phyloP scores from a whole-genome alignment of 2,329 filamentous ascomycete genomes.

The Knufia fluminis region DNA sequence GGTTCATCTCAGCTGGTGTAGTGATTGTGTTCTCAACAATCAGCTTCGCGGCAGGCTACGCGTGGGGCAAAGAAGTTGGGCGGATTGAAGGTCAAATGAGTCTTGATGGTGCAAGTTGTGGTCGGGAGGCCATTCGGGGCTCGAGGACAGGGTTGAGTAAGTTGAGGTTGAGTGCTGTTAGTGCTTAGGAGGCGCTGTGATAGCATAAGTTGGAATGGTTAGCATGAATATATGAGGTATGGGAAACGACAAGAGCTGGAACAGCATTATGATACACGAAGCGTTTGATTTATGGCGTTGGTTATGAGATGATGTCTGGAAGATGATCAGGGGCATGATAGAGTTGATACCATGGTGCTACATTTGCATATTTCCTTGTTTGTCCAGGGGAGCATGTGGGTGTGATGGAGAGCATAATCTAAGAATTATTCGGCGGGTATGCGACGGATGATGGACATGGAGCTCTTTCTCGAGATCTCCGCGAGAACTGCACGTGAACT shows the following conservation, averaged over 20 bases:
- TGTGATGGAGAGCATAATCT: no score
- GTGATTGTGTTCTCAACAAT: constrained; percentile 56
- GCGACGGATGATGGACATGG: no score
- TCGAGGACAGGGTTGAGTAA: constrained; percentile 33
- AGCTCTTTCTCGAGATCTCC: no score
- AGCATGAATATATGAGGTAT: neutral
- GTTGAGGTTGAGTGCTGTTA: constrained; percentile 34
- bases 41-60: constrained; percentile 56
- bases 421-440: no score
- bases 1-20: constrained; percentile 57
- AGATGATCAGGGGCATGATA: constrained; percentile 4
- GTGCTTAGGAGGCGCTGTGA: constrained; percentile 4
- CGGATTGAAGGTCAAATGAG: constrained; percentile 37
- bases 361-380: no score
- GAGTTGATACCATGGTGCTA: constrained; percentile 8
- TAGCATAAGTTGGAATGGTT: no score
- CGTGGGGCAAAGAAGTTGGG: constrained; percentile 51
- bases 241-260: neutral
- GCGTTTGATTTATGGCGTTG: neutral
- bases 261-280: neutral
- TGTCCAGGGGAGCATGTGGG: no score
- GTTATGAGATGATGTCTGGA: neutral
- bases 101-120: constrained; percentile 31
- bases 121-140: constrained; percentile 34
- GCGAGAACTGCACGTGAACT: no score